Base-by-base conservation (phyloP, 768 basidiomycete genomes). In the Mycena epipterygia region DNA sequence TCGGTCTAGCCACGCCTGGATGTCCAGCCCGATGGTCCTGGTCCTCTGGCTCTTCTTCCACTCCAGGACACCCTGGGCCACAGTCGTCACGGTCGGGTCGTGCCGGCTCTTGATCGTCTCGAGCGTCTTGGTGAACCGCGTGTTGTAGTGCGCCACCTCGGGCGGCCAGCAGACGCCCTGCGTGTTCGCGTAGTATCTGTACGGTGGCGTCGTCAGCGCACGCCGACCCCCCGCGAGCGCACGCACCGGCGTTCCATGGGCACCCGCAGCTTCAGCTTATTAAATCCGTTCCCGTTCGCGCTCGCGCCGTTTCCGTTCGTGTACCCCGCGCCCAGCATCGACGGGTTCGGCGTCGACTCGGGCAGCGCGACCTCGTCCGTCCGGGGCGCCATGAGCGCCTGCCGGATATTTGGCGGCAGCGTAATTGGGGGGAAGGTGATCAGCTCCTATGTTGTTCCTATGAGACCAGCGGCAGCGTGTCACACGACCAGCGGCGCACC, bases 1-100 rank as follows among this genome's bases (percentile, higher is more conserved):
- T 44, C 98, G 87, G 81, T 99, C 98, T 73, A 99, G 83, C 95
- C 97, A 99, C 29, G 92, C 90, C 80, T 98, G 97, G 59, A 99
- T 93, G 74, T 96, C 95, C 41, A 92, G 84, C 19, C 93, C 94
- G 56, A 96, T 95, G 56, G 89, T 86, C 37, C 84, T 87, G 17
- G 89, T 87, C 52, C 92, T 90, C 77, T 89, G 89, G 67, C 84
- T 86, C 37, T 90, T 87, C 79, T 99, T 98, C 96, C 96, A 98
- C 79, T 99, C 97, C 68, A 98, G 85, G 5, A 99, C 94, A 55
- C 97, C 97, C 81, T 97, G 96, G 0, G 95, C 96, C 65, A 99
- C 94, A 11, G 97, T 98, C 8, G 97, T 97, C 11, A 99, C 98
- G 0, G 98, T 99, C 0, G 97, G 97, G 77, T 99, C 97, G 81